Conservation (phyloP, 2,329 filamentous ascomycete genomes). For the Fusarium siculi region DNA sequence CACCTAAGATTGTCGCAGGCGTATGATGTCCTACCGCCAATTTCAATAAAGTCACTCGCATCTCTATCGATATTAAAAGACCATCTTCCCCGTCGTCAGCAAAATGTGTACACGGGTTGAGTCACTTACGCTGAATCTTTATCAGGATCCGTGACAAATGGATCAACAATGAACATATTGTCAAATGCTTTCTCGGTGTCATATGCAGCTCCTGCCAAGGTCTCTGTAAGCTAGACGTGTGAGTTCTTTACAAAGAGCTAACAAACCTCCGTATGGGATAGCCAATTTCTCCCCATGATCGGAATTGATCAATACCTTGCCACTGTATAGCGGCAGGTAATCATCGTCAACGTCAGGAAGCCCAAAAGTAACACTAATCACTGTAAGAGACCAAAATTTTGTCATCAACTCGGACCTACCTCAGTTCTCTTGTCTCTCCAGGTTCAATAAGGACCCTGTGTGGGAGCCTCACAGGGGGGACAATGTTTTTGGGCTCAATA, state of each 20-base stretch:
- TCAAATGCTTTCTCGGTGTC: conserved; percentile 54
- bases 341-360: conserved; percentile 48
- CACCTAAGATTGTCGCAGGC: conserved; percentile 50
- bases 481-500: conserved; percentile 44
- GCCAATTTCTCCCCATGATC: conserved; percentile 54
- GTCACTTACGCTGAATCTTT: conserved; percentile 40
- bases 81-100: conserved; percentile 43
- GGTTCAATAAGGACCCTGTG: conserved; percentile 42
- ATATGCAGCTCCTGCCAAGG: conserved; percentile 48
- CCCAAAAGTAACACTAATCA: conserved; percentile 44
- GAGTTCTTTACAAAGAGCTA: not conserved
- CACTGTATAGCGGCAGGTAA: conserved; percentile 56
- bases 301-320: conserved; percentile 55
- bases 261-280: conserved; percentile 55
- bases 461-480: conserved; percentile 46
- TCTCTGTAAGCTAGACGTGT: not conserved
- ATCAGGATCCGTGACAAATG: conserved; percentile 40
- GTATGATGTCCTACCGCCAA: conserved; percentile 46
- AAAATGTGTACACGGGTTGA: not conserved
- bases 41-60: conserved; percentile 46
- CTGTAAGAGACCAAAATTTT: not conserved
- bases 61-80: conserved; percentile 46
- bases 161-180: conserved; percentile 49
- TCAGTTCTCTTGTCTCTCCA: conserved; percentile 43
- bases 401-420: conserved; percentile 30